These are phyloP conservation scores for Cyanophora paradoxa DNA, from an alignment of 78 protist species.

Conservation along the genomic window DNA sequence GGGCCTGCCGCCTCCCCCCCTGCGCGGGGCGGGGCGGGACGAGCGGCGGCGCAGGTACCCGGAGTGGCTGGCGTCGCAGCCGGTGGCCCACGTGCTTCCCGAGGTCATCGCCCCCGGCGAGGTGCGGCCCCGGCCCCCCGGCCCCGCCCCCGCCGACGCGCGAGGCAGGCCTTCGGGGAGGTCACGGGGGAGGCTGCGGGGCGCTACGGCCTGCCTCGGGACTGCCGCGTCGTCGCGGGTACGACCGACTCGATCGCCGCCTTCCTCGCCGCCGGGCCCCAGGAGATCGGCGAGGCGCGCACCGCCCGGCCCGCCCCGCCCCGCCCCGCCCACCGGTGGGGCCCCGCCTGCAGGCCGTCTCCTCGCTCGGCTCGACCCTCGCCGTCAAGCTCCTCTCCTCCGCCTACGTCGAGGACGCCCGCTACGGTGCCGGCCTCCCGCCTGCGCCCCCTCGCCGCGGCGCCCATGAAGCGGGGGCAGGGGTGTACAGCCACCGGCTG, in stretches of 20 bases:
- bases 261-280: constrained; percentile 16
- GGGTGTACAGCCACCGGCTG: constrained; percentile 7
- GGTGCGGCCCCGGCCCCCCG: not conserved
- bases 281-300: not conserved
- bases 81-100: not conserved
- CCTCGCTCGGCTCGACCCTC: constrained; percentile 20
- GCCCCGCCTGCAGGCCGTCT: not conserved
- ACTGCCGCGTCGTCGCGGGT: not conserved
- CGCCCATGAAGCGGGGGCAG: not conserved
- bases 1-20: not conserved
- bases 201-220: not conserved
- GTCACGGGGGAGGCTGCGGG: too few relatives aligned
- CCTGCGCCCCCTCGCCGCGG: too few relatives aligned
- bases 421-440: not conserved
- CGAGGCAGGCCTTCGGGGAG: too few relatives aligned
- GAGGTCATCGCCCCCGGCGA: not conserved
- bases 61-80: not conserved
- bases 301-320: not conserved
- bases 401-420: not conserved
- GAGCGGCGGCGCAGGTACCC: not conserved
- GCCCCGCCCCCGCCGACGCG: too few relatives aligned
- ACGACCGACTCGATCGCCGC: constrained; percentile 29
- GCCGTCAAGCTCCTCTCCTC: constrained; percentile 15
- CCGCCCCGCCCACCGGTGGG: not conserved
- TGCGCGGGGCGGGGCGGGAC: not conserved